A percentile compares a stretch with the other conserved stretches of the same genome.
These are phyloP conservation scores for Populus nigra DNA, from an alignment of 345 rosid genomes.

Conservation along the genomic window DNA sequence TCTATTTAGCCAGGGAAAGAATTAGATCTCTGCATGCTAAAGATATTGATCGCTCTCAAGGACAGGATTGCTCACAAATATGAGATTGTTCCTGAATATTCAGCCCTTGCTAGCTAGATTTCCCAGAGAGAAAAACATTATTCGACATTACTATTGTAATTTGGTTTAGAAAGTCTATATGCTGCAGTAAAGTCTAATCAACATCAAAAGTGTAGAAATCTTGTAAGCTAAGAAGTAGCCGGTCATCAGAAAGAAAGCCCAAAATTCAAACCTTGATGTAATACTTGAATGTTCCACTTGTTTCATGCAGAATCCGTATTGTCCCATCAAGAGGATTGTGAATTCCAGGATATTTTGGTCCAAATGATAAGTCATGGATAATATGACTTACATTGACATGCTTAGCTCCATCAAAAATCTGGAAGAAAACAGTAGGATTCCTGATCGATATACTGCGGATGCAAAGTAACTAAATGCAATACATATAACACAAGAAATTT, in stretches of 20 bases:
- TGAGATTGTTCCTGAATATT: background rate
- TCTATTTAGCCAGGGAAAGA: background rate
- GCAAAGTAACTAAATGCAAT: slow-evolving; percentile 2
- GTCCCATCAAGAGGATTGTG: slow-evolving; percentile 97
- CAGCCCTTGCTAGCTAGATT: background rate
- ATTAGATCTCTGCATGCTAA: background rate
- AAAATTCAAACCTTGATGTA: slow-evolving; percentile 71
- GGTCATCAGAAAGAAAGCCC: slow-evolving; percentile 5
- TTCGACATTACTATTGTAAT: background rate
- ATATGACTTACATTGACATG: slow-evolving; percentile 88
- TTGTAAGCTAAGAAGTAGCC: background rate
- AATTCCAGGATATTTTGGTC: slow-evolving; percentile 91
- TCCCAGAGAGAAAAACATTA: background rate
- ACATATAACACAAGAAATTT: background rate
- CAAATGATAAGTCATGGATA: slow-evolving; percentile 88
- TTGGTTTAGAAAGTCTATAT: background rate
- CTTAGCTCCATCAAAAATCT: slow-evolving; percentile 87
- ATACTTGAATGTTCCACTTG: slow-evolving; percentile 94
- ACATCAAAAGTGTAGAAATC: background rate
- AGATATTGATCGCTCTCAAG: background rate
- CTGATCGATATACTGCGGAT: background rate
- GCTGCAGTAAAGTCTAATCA: background rate
- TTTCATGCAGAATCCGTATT: slow-evolving; percentile 52
- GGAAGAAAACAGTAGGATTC: slow-evolving; percentile 10
- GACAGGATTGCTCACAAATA: background rate